phyloP scores from a whole-genome alignment of 176 grass and related monocot species.

The Lolium perenne region DNA sequence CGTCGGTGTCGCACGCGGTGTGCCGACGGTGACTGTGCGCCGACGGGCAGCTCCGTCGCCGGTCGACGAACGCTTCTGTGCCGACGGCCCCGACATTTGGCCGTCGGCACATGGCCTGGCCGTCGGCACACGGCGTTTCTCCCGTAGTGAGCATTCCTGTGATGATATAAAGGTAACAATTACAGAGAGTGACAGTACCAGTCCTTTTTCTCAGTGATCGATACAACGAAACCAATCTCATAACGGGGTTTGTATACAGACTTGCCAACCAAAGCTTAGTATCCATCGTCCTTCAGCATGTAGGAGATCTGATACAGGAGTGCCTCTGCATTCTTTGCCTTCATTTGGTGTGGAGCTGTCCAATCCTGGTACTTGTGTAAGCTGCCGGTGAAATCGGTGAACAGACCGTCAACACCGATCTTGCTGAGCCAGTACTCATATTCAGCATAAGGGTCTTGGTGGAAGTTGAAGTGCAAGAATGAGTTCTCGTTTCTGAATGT shows the following conservation, averaged over 20 bases:
- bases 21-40: no score
- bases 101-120: no score
- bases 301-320: constrained; percentile 56
- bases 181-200: background rate
- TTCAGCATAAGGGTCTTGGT: constrained; percentile 75
- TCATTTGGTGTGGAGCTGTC: constrained; percentile 48
- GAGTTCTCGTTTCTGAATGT: constrained; percentile 67
- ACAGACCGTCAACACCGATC: constrained; percentile 62
- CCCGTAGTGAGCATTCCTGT: background rate
- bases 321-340: constrained; percentile 45
- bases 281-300: constrained; percentile 56
- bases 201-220: background rate
- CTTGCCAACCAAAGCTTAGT: constrained; percentile 20
- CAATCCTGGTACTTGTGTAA: constrained; percentile 70
- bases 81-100: no score
- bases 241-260: background rate
- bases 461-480: constrained; percentile 73
- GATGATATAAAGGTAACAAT: background rate
- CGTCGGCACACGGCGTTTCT: no score
- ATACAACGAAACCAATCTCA: constrained; percentile 5
- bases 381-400: constrained; percentile 79
- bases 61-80: no score
- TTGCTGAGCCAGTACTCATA: constrained; percentile 70
- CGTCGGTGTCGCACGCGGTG: no score
- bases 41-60: no score